Conservation (phyloP, 2,329 filamentous ascomycete species). For the Xylaria sp. region DNA sequence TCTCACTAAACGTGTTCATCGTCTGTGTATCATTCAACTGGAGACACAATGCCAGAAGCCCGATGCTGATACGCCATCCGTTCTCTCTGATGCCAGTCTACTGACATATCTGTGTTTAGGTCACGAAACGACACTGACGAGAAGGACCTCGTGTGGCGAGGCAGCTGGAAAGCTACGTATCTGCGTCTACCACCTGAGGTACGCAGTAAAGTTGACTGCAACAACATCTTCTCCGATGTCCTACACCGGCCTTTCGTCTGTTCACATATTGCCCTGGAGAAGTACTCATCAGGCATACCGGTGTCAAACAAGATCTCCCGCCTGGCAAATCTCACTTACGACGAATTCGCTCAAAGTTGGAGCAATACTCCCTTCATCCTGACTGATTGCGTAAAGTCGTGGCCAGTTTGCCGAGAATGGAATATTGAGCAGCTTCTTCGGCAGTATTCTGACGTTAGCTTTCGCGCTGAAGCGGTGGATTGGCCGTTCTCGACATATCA, state of each 20-base stretch:
- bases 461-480: conserved; percentile 89
- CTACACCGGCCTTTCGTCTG: conserved; percentile 88
- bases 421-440: conserved; percentile 59
- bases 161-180: conserved; percentile 78
- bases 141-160: conserved; percentile 60
- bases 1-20: neutral
- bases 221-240: conserved; percentile 80
- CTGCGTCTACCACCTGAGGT: conserved; percentile 50
- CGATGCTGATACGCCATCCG: neutral
- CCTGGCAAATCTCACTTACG: conserved; percentile 60
- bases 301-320: conserved; percentile 65
- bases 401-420: conserved; percentile 76
- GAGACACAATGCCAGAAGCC: neutral
- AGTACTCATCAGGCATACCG: conserved; percentile 68
- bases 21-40: neutral
- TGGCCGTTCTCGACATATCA: conserved; percentile 81
- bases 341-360: conserved; percentile 72
- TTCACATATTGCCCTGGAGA: conserved; percentile 63
- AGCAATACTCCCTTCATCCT: conserved; percentile 80
- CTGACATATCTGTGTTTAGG: conserved; percentile 24
- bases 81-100: neutral
- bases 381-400: conserved; percentile 71
- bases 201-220: conserved; percentile 61
- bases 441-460: conserved; percentile 61
- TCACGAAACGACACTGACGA: conserved; percentile 32